These are phyloP conservation scores for Schizochytrium sp. DNA, from an alignment of 108 stramenopile species.

Conservation along the genomic window DNA sequence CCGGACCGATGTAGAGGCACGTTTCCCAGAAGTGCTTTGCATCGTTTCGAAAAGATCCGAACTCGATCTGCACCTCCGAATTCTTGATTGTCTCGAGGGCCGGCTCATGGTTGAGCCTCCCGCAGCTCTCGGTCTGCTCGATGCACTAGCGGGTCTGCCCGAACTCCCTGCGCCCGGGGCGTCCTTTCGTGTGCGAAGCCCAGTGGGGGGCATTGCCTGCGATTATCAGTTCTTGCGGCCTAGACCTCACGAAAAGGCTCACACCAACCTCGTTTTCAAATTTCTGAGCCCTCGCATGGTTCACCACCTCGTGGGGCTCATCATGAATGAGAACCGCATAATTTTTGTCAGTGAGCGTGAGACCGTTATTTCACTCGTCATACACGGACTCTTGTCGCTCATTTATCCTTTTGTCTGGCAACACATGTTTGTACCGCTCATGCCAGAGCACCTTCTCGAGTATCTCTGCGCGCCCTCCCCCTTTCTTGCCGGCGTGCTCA, in stretches of 20 bases:
- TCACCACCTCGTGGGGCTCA: background rate
- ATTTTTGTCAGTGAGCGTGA: background rate
- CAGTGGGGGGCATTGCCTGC: background rate
- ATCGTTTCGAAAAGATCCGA: background rate
- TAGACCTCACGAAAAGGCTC: background rate
- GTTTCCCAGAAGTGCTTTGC: background rate
- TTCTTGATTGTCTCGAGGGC: background rate
- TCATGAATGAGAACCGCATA: conserved; percentile 1
- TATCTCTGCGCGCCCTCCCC: background rate
- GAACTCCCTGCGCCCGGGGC: background rate
- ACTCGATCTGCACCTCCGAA: background rate
- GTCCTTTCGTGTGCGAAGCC: background rate
- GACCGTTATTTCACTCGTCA: background rate
- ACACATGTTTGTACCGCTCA: conserved; percentile 7
- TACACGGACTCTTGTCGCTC: background rate
- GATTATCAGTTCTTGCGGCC: conserved; percentile 3
- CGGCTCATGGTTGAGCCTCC: background rate
- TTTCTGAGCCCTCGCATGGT: background rate
- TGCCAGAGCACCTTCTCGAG: conserved; percentile 8
- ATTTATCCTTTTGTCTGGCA: conserved; percentile 4
- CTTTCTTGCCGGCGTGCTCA: background rate
- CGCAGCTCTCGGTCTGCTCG: background rate
- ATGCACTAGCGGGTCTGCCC: background rate
- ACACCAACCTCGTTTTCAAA: background rate
- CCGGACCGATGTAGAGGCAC: background rate